Evolutionary conservation across 176 grass and related monocot species (phyloP).

Genomic region (Miscanthus lutarioriparius): DNA sequence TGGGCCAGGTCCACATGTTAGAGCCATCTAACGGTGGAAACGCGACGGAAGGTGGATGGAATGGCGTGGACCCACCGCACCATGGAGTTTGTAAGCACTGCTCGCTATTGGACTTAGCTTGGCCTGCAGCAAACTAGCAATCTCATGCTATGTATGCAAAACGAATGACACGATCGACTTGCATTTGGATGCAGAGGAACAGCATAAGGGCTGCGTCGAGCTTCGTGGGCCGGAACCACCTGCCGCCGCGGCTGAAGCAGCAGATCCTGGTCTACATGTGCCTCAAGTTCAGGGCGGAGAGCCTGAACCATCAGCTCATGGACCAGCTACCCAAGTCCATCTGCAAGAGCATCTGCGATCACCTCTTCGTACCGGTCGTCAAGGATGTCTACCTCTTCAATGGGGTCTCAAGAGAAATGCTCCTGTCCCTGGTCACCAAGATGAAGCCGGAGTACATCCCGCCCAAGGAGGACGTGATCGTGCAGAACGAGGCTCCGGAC

Average conservation of each 20-base stretch:
- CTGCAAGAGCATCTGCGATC: constrained; percentile 91
- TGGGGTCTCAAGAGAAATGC: constrained; percentile 66
- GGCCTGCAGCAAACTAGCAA: no score
- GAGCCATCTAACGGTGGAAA: no score
- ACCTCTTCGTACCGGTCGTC: constrained; percentile 79
- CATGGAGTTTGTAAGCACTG: constrained; percentile 91
- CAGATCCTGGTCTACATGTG: constrained; percentile 95
- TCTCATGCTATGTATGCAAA: neutral
- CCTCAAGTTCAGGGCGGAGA: constrained; percentile 94
- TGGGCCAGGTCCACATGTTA: no score
- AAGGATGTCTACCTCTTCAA: constrained; percentile 90
- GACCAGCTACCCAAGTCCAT: constrained; percentile 92
- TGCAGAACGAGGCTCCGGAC: constrained; percentile 87
- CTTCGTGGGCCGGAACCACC: constrained; percentile 79
- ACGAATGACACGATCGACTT: neutral
- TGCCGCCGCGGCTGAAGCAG: constrained; percentile 77
- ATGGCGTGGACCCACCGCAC: constrained; percentile 51
- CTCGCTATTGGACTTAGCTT: no score
- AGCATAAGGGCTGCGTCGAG: constrained; percentile 77
- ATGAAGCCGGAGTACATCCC: constrained; percentile 96
- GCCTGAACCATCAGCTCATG: constrained; percentile 93
- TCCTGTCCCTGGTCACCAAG: constrained; percentile 65
- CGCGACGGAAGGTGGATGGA: no score
- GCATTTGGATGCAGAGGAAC: constrained; percentile 60
- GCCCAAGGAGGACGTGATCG: constrained; percentile 82